Percentiles rank a stretch among this genome's conserved stretches.
Evolutionary conservation across 495 filamentous ascomycete genomes (phyloP).

Genomic region (Filosporella fistucella): DNA sequence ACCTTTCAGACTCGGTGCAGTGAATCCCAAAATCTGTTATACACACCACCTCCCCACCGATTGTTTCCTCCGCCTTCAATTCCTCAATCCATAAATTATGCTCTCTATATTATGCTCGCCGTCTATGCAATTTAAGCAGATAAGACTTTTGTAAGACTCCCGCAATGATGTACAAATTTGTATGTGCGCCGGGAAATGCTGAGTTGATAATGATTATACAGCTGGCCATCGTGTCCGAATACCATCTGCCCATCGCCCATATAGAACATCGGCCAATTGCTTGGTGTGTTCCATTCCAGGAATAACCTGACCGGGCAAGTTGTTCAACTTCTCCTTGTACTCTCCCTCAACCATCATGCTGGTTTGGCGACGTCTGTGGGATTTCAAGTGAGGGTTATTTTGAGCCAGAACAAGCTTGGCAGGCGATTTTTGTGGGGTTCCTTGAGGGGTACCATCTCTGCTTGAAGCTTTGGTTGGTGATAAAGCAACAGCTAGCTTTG

Average conservation of each 20-base stretch:
- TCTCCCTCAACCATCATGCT: slow-evolving; percentile 35
- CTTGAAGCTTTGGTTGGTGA: slow-evolving; percentile 31
- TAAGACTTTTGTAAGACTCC: slow-evolving; percentile 13
- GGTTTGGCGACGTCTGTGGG: slow-evolving; percentile 66
- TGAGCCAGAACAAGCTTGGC: slow-evolving; percentile 71
- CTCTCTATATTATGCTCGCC: background rate
- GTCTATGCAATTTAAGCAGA: slow-evolving; percentile 1
- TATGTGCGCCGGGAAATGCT: slow-evolving; percentile 11
- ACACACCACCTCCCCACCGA: background rate
- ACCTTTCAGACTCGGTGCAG: slow-evolving; percentile 13
- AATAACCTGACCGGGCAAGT: slow-evolving; percentile 42
- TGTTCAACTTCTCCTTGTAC: slow-evolving; percentile 38
- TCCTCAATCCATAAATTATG: slow-evolving; percentile 1
- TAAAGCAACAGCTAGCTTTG: slow-evolving; percentile 45
- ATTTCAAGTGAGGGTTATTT: slow-evolving; percentile 81
- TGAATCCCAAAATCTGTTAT: slow-evolving; percentile 10
- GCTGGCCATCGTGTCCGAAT: slow-evolving; percentile 73
- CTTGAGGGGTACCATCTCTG: slow-evolving; percentile 24
- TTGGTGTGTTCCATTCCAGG: slow-evolving; percentile 89
- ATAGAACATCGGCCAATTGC: slow-evolving; percentile 84
- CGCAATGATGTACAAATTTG: background rate
- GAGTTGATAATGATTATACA: slow-evolving; percentile 27
- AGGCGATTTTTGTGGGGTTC: slow-evolving; percentile 20
- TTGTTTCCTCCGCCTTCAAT: background rate
- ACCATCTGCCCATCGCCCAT: slow-evolving; percentile 83